Evolutionary conservation across 108 stramenopile species (phyloP).

Genomic region (Licmophora abbreviata): DNA sequence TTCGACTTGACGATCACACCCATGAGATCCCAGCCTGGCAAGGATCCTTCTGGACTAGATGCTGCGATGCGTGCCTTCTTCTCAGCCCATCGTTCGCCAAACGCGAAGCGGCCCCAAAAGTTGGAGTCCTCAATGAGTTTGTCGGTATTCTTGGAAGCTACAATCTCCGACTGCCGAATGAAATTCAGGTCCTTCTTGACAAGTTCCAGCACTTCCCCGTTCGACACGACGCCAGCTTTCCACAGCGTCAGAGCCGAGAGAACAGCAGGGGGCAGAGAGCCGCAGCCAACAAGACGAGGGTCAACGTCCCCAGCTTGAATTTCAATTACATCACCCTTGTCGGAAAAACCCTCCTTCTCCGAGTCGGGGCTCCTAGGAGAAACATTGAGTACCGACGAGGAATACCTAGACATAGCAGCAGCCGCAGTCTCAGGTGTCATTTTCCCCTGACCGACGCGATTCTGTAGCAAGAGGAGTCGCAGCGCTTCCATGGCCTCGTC

Average conservation of each 20-base stretch:
- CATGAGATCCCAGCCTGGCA: constrained; percentile 82
- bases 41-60: constrained; percentile 58
- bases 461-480: constrained; percentile 73
- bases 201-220: constrained; percentile 76
- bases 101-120: constrained; percentile 88
- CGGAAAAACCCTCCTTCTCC: constrained; percentile 3
- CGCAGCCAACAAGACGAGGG: constrained; percentile 70
- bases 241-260: constrained; percentile 73
- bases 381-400: neutral
- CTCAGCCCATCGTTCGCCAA: constrained; percentile 93
- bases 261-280: constrained; percentile 67
- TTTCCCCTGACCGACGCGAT: constrained; percentile 62
- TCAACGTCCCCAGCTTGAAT: constrained; percentile 84
- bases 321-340: constrained; percentile 35
- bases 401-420: constrained; percentile 4
- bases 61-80: constrained; percentile 84
- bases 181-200: constrained; percentile 82
- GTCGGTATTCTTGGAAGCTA: constrained; percentile 41
- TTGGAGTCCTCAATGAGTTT: constrained; percentile 78
- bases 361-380: neutral
- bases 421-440: constrained; percentile 39
- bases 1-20: constrained; percentile 97
- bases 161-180: constrained; percentile 34
- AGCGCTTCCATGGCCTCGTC: constrained; percentile 81
- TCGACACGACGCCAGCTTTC: constrained; percentile 73